Conservation (phyloP, 371 early-diverging fungal genomes). For the Batrachochytrium dendrobatidis region DNA sequence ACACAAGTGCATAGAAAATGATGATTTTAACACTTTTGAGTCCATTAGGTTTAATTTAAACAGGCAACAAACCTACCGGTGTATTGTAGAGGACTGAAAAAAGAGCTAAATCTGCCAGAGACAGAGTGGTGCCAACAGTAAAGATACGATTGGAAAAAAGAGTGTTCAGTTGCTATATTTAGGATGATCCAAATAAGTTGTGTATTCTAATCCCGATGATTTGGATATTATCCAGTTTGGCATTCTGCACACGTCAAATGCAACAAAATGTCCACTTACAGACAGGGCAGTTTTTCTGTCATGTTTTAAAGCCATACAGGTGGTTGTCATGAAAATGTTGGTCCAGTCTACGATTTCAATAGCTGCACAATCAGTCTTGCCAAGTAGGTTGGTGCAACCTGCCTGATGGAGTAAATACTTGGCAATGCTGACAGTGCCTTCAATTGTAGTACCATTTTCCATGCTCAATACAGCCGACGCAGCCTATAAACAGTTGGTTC, state of each 20-base stretch:
- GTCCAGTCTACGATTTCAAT: neutral
- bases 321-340: neutral
- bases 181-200: too few relatives aligned
- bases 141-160: neutral
- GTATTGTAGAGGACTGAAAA: neutral
- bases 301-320: neutral
- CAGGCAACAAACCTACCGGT: neutral
- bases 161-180: neutral
- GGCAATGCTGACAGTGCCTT: neutral
- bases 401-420: neutral
- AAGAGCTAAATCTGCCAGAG: neutral
- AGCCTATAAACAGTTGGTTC: too few relatives aligned
- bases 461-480: too few relatives aligned
- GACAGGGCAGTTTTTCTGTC: neutral
- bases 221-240: too few relatives aligned
- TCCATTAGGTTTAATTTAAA: neutral
- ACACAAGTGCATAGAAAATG: neutral
- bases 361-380: neutral
- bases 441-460: neutral
- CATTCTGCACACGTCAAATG: too few relatives aligned
- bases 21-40: neutral
- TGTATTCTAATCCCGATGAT: too few relatives aligned
- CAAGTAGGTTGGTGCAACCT: neutral
- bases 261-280: neutral
- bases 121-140: constrained; percentile 1